Conservation (phyloP, 441 rosid genomes). For the Bocquillonia castaneifolia region DNA sequence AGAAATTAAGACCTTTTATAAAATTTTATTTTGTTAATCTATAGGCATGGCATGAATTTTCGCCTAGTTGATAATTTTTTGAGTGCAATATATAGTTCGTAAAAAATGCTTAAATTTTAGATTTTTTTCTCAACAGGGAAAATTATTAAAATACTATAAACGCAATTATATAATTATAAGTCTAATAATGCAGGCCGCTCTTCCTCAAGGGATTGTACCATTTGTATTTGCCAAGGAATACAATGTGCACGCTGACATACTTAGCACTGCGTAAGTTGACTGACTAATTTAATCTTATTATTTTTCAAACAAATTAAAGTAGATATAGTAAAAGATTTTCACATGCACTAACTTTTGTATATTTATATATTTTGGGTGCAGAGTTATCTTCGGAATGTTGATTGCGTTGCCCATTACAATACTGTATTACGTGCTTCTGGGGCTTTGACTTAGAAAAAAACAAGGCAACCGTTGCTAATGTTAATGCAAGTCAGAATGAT, state of each 20-base stretch:
- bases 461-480: background rate
- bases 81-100: too few relatives aligned
- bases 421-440: conserved; percentile 71
- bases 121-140: too few relatives aligned
- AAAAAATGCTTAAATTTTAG: too few relatives aligned
- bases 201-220: conserved; percentile 87
- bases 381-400: conserved; percentile 86
- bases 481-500: conserved; percentile 14
- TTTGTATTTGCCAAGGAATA: conserved; percentile 87
- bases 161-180: background rate
- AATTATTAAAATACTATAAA: too few relatives aligned
- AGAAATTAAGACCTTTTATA: too few relatives aligned
- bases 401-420: conserved; percentile 77
- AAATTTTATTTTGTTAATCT: too few relatives aligned
- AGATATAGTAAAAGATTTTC: too few relatives aligned
- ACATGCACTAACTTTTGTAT: background rate
- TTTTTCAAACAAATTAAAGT: background rate
- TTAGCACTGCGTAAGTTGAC: conserved; percentile 78
- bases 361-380: conserved; percentile 17
- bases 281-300: background rate
- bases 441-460: conserved; percentile 39
- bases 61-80: too few relatives aligned
- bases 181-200: conserved; percentile 64
- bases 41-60: too few relatives aligned
- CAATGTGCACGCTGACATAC: conserved; percentile 80